Evolutionary conservation across 2,329 filamentous ascomycete species (phyloP).

Genomic region (Aspergillus quadricinctus): DNA sequence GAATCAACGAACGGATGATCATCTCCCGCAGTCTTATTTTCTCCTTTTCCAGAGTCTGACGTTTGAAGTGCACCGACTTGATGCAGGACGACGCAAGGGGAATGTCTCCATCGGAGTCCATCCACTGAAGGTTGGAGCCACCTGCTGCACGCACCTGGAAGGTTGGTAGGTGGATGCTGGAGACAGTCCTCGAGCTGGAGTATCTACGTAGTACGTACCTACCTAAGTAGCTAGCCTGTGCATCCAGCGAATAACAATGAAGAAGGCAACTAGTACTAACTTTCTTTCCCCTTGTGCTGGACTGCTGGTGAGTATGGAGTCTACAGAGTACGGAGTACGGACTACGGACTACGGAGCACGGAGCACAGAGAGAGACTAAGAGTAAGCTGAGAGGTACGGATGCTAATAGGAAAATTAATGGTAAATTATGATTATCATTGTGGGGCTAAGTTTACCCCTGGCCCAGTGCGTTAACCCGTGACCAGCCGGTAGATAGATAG

Average conservation of each 20-base stretch:
- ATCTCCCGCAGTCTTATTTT: background rate
- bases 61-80: background rate
- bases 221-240: background rate
- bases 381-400: too few species aligned
- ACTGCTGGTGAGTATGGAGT: background rate
- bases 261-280: background rate
- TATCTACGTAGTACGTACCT: background rate
- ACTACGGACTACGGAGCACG: background rate
- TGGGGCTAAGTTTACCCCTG: slow-evolving; percentile 19
- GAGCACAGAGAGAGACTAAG: background rate
- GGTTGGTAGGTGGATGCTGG: background rate
- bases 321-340: background rate
- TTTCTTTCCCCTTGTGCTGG: too few species aligned
- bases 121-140: slow-evolving; percentile 9
- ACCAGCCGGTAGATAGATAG: slow-evolving; percentile 5
- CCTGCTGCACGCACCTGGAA: slow-evolving; percentile 12
- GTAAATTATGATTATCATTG: background rate
- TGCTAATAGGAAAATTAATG: too few species aligned
- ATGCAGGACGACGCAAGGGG: slow-evolving; percentile 21
- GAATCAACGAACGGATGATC: background rate
- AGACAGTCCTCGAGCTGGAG: background rate
- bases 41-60: background rate
- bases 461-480: slow-evolving; percentile 14
- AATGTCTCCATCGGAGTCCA: slow-evolving; percentile 12
- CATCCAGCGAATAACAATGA: background rate